Evolutionary conservation across 2,329 filamentous ascomycete species (phyloP), one percentile per base, ranked within the genome.

Genomic region (Coniochaeta hoffmannii): DNA sequence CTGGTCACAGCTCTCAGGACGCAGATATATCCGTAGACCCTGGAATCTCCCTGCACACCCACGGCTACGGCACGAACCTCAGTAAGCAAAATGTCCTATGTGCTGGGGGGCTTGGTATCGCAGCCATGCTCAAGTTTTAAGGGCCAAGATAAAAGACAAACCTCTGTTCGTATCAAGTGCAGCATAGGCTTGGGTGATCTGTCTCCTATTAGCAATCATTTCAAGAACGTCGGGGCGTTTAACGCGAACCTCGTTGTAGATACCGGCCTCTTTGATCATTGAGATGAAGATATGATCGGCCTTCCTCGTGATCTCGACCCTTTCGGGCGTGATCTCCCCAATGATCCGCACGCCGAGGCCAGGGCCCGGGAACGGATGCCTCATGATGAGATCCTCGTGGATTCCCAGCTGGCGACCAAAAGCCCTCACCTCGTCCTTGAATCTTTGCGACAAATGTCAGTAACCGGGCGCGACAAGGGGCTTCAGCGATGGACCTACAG

Each of bases 341-440:
- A 96, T 76, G 58, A 96, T 87, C 54, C 89, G 81, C 62, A 94
- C 88, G 14, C 82, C 90, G 58, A 95, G 83, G 53, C 73, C 80
- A 0, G 76, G 71, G 87, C 88, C 88, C 0, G 87, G 87, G 78
- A 90, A 91, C 24, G 88, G 87, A 65, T 91, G 88, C 31, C 89
- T 77, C 82, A 85, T 88, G 55, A 93, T 85, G 8, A 93, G 82
- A n/a, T 89, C 81, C 59, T 88, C 79, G 52, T 83, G 78, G 57
- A 92, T 89, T 26, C 85, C 84, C 3, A 92, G 76, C 59, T 88
- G 76, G 15, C 81, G 82, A 32, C 89, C 88, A 4, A 92, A 72
- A 2, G 60, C 78, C 73, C 88, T 79, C 26, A 90, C 89, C 72
- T 94, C 89, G 63, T 94, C 88, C 69, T 94, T 94, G 80, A 92